Percentiles rank a stretch among this genome's conserved stretches.
phyloP scores from a whole-genome alignment of 2,329 filamentous ascomycete species.

The Epichloe sibirici region DNA sequence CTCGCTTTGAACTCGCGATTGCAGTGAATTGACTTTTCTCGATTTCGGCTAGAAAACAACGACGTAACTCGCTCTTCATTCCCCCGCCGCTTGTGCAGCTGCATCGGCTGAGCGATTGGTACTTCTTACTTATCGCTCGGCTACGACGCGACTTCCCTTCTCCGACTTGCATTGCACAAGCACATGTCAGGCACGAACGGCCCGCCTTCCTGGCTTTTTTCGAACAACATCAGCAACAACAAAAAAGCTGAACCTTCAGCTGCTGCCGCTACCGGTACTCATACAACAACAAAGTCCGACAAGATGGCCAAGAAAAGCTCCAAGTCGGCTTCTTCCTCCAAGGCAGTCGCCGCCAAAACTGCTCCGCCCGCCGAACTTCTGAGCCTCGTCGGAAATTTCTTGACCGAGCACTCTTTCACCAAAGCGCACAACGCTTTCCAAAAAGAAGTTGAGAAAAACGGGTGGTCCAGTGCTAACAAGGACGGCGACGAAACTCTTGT shows the following conservation, averaged over 20 bases:
- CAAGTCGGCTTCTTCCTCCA: constrained; percentile 11
- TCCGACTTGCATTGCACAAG: constrained; percentile 5
- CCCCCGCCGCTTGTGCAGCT: neutral
- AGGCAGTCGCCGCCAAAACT: constrained; percentile 11
- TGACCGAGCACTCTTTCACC: constrained; percentile 52
- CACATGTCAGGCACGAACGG: constrained; percentile 20
- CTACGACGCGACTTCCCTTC: neutral
- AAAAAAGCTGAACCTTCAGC: neutral
- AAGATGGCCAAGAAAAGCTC: constrained; percentile 25
- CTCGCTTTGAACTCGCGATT: neutral
- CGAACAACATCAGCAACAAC: constrained; percentile 23
- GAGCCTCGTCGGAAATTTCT: constrained; percentile 53
- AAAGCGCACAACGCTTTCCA: constrained; percentile 49
- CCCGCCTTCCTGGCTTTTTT: constrained; percentile 32
- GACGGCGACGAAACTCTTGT: constrained; percentile 29
- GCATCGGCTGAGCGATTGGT: neutral
- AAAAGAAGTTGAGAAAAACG: constrained; percentile 46
- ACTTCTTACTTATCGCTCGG: neutral
- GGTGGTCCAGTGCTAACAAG: constrained; percentile 23
- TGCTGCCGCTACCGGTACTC: neutral
- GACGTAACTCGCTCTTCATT: neutral
- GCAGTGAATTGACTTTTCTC: neutral
- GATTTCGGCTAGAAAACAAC: neutral
- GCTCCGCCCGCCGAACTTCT: constrained; percentile 48
- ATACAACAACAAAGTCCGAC: neutral